These are phyloP conservation scores for Arabis alpina DNA, from an alignment of 345 rosid species.

Conservation along the genomic window DNA sequence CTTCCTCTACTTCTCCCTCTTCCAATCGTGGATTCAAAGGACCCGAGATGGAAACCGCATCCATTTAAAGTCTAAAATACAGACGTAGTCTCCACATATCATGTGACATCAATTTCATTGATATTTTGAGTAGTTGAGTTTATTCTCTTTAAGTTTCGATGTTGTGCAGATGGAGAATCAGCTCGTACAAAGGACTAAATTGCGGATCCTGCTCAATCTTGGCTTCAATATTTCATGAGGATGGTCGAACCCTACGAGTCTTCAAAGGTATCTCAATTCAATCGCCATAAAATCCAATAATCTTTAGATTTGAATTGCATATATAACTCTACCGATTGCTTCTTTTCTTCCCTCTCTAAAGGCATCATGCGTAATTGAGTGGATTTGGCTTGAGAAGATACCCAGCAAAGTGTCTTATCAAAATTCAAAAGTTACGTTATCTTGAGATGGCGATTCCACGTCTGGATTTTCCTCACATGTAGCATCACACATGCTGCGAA, in stretches of 20 bases:
- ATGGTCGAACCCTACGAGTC: slow-evolving; percentile 62
- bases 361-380: slow-evolving; percentile 56
- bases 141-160: slow-evolving; percentile 34
- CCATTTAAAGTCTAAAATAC: no score
- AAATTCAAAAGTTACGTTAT: no score
- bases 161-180: slow-evolving; percentile 81
- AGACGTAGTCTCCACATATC: no score
- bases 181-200: slow-evolving; percentile 73
- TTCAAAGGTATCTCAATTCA: slow-evolving; percentile 51
- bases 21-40: no score
- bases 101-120: neutral
- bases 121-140: slow-evolving; percentile 17
- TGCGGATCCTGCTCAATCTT: slow-evolving; percentile 87
- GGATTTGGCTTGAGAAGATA: no score
- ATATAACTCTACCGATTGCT: neutral
- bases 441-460: no score
- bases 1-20: no score
- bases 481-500: no score
- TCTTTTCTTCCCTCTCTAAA: slow-evolving; percentile 35
- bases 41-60: no score
- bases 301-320: neutral
- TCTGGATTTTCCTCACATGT: no score
- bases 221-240: slow-evolving; percentile 70
- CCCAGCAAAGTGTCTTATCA: no score
- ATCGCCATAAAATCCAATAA: slow-evolving; percentile 24